Base-by-base conservation (phyloP, 2,329 filamentous ascomycete species). In the Monilinia fructicola region DNA sequence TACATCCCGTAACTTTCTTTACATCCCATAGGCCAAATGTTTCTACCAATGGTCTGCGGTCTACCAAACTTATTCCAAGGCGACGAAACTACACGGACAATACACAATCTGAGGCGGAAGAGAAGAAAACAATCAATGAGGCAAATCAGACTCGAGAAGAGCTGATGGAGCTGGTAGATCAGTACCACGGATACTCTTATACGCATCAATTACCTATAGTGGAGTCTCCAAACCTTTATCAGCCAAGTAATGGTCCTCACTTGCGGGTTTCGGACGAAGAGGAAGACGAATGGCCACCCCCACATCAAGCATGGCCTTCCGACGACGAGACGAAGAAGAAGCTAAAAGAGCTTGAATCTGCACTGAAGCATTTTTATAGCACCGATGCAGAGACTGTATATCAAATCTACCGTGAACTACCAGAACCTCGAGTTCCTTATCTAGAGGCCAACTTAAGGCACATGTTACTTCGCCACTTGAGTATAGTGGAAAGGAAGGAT, bases 141-240 rank as follows among this genome's bases (percentile, higher is more conserved):
- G 48, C 67, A 50, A 72, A 72, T 68, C 67, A 64, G n/a, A 74
- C 74, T 6, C 76, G 79, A 71, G 73, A 82, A 31, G 79, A 85
- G 59, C 79, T 88, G 38, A 78, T 87, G 67, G 79, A 78, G 0
- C 77, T 87, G 56, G 81, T 89, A 54, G 81, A 82, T 53, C 79
- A 81, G 26, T 82, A 82, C 53, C 78, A 80, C 54, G 79, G 79
- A 58, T 78, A 78, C 23, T 79, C 79, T 7, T 81, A 84, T 14
- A 81, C 86, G 18, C 83, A 87, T 38, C 81, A 86, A 68, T 76
- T 87, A 53, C 77, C 82, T 44, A 80, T 81, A 54, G 74, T 85
- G 56, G 79, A 78, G 31, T 83, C 87, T 67, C 85, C 84, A 0
- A 71, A 67, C 11, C 80, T 82, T 18, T 87, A 85, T 71, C 85